Evolutionary conservation across 257 asterid genomes (phyloP).

Genomic region (Avicennia marina): DNA sequence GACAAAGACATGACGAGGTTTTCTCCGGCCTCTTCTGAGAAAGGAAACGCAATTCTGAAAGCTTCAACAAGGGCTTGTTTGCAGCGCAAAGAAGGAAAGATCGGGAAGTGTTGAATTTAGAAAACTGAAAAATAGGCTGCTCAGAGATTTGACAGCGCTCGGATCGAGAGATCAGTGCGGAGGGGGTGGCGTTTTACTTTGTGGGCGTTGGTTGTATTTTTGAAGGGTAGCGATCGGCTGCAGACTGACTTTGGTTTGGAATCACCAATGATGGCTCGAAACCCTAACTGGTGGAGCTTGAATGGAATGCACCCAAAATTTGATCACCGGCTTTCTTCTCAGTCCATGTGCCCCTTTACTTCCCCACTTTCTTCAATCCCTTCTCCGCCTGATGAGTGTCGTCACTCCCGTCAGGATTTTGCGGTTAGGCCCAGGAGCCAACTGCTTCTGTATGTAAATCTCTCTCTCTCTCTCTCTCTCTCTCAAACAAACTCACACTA

Average conservation of each 20-base stretch:
- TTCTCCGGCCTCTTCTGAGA: conserved; percentile 29
- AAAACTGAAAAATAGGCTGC: background rate
- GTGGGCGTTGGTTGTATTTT: background rate
- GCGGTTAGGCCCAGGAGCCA: conserved; percentile 74
- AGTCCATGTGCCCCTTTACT: conserved; percentile 26
- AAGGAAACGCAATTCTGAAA: conserved; percentile 32
- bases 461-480: conserved; percentile 25
- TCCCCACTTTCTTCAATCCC: conserved; percentile 7
- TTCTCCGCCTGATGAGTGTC: conserved; percentile 24
- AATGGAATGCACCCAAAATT: conserved; percentile 60
- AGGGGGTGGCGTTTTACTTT: too few relatives aligned
- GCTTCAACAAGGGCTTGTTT: conserved; percentile 29
- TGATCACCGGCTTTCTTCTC: conserved; percentile 22
- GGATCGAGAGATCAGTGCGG: too few relatives aligned
- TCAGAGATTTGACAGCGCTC: too few relatives aligned
- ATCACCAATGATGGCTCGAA: conserved; percentile 80
- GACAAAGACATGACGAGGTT: conserved; percentile 37
- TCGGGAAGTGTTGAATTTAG: conserved; percentile 9
- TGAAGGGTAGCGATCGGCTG: background rate
- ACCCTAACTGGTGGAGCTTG: conserved; percentile 95
- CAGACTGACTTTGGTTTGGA: background rate
- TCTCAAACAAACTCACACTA: too few relatives aligned
- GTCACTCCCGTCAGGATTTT: conserved; percentile 36
- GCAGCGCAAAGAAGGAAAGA: conserved; percentile 24
- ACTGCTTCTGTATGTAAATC: conserved; percentile 41